Conservation (phyloP, 225 moss, liverwort and hornwort species). For the Neckera pumila region DNA sequence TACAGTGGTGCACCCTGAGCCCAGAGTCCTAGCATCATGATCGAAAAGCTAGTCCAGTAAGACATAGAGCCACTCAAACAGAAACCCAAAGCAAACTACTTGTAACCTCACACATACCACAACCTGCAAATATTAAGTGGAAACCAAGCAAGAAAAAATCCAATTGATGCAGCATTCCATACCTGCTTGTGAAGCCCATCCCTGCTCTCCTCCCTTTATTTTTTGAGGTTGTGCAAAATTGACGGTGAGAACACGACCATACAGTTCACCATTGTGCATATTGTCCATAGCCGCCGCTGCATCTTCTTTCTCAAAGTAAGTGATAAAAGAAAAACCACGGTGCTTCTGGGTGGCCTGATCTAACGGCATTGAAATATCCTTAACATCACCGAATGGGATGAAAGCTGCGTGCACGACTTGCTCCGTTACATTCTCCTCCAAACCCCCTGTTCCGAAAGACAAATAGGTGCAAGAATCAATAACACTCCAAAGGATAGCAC, state of each 20-base stretch:
- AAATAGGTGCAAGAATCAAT: not conserved
- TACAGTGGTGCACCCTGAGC: not conserved
- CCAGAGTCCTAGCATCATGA: not conserved
- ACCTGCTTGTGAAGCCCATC: slow-evolving; percentile 67
- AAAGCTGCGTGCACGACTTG: slow-evolving; percentile 92
- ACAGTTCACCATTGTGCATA: slow-evolving; percentile 94
- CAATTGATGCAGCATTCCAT: not conserved
- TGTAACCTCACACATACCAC: not conserved
- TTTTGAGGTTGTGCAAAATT: slow-evolving; percentile 69
- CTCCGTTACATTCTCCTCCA: slow-evolving; percentile 95
- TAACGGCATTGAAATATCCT: slow-evolving; percentile 92
- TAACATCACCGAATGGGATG: slow-evolving; percentile 93
- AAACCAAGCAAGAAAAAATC: not conserved
- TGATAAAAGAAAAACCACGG: slow-evolving; percentile 85
- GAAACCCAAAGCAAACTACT: not conserved
- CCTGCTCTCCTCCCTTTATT: slow-evolving; percentile 61
- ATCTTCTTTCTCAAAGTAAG: slow-evolving; percentile 97
- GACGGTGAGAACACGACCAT: slow-evolving; percentile 90
- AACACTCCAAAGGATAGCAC: not conserved
- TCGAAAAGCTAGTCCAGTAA: not conserved
- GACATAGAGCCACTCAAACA: not conserved
- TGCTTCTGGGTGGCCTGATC: slow-evolving; percentile 94
- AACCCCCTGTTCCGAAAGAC: slow-evolving; percentile 45
- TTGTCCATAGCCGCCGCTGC: slow-evolving; percentile 97
- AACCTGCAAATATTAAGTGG: not conserved